A percentile compares a stretch with the other conserved stretches of the same genome.
Evolutionary conservation across 2,329 filamentous ascomycete species (phyloP).

Genomic region (Orbilia quercus): DNA sequence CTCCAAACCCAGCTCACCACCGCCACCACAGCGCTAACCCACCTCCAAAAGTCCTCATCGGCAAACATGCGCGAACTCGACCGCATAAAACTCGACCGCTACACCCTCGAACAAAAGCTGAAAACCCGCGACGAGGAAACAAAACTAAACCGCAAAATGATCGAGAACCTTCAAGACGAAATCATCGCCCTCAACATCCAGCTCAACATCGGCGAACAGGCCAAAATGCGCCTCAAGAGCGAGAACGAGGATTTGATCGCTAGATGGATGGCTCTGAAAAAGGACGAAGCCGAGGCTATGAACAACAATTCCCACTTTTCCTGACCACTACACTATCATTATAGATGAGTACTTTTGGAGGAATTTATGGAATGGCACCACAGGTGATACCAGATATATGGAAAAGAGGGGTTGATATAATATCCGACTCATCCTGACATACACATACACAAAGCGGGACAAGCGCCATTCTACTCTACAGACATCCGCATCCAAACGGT

Average conservation of each 20-base stretch:
- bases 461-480: conserved; percentile 53
- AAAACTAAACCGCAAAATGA: conserved; percentile 67
- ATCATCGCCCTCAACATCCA: conserved; percentile 88
- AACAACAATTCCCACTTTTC: conserved; percentile 71
- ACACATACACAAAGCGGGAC: background rate
- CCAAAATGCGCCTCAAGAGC: conserved; percentile 75
- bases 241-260: conserved; percentile 92
- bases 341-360: too few species aligned
- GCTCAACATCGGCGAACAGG: conserved; percentile 84
- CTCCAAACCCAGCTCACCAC: conserved; percentile 55
- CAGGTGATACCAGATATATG: too few species aligned
- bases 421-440: too few species aligned
- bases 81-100: conserved; percentile 73
- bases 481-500: conserved; percentile 16
- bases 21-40: conserved; percentile 63
- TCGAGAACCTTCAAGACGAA: conserved; percentile 86
- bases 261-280: conserved; percentile 90
- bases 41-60: conserved; percentile 72
- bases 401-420: too few species aligned
- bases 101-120: conserved; percentile 86
- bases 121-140: conserved; percentile 84
- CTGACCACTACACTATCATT: conserved; percentile 59
- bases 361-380: too few species aligned
- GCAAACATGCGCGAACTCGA: conserved; percentile 67
- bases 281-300: conserved; percentile 86